A percentile compares a stretch with the other conserved stretches of the same genome.
Conservation (phyloP, 345 rosid species). For the Lenwebbia sp. region DNA sequence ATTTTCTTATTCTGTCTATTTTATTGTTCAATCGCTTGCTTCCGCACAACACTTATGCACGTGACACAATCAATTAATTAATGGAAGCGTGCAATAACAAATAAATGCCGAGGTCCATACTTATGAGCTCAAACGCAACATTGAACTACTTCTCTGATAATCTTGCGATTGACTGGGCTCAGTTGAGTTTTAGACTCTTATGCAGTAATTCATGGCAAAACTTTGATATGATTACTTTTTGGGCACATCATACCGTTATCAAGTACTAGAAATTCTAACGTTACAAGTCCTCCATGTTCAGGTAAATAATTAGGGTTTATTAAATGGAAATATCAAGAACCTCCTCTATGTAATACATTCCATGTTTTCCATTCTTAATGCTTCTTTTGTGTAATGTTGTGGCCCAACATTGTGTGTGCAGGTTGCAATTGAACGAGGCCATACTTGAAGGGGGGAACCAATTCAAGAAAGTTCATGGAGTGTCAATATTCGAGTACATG, state of each 20-base stretch:
- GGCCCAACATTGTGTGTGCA: not conserved
- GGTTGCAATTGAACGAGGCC: constrained; percentile 21
- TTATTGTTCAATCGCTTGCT: too few relatives aligned
- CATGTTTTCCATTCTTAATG: not conserved
- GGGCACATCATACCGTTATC: not conserved
- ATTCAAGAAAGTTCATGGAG: constrained; percentile 19
- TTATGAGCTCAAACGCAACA: not conserved
- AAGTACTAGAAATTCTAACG: not conserved
- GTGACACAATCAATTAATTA: not conserved
- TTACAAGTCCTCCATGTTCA: not conserved
- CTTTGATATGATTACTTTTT: not conserved
- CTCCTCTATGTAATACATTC: not conserved
- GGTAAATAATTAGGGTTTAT: not conserved
- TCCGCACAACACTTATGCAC: not conserved
- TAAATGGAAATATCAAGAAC: not conserved
- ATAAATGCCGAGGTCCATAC: not conserved
- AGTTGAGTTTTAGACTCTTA: not conserved
- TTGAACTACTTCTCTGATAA: not conserved
- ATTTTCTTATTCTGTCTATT: too few relatives aligned
- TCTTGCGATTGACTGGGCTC: not conserved
- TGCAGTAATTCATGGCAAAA: not conserved
- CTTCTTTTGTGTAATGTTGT: not conserved
- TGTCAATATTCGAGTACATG: constrained; percentile 6
- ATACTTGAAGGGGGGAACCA: constrained; percentile 21
- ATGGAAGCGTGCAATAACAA: not conserved